Base-by-base conservation (phyloP, 352 stramenopile species). In the Phytophthora tentaculata region DNA sequence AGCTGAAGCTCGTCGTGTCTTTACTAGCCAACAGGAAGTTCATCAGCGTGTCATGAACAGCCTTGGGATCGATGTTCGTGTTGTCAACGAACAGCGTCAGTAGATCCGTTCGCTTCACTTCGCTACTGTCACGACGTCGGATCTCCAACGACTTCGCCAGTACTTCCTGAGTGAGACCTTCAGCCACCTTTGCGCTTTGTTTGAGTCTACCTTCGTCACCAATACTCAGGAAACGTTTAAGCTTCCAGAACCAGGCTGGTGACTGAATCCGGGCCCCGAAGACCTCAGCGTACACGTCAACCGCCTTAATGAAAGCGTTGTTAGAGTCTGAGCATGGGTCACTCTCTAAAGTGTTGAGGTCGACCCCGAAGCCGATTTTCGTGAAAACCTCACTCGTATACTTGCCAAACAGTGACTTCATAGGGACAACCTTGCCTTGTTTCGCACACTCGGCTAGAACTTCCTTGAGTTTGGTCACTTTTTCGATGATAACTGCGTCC, bases 331-430 rank as follows among this genome's bases (percentile, higher is more conserved):
- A 39, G 10, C 10, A 14, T 2, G 10, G 5, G 32, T 39, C 32
- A 39, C 32, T 14, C 6, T 39, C 32, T 9, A 39, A 14, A 39
- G 5, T 14, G 10, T 39, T 2, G 10, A 79, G 64, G 20, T 74
- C 61, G 4, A 77, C 71, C 16, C 84, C 83, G 61, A 95, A 94
- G 13, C 80, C 82, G 24, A 94, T 85, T 45, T 89, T 83, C 0
- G 74, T 79, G 57, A 95, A 91, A 8, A 88, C 76, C 29, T 95
- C 87, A 51, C 86, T 84, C 16, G 85, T 89, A 58, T 86, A 85
- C 22, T 82, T 73, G 48, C 70, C 57, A 3, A 91, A 56, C 17
- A 89, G 65, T 5, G 55, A 67, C 48, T 86, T 84, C 51, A 90
- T 67, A 2, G 59, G 45, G 1, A 79, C 54, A 2, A 41, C 10